phyloP scores from a whole-genome alignment of 164 flowering plant species.

The Kingdonia uniflora region DNA sequence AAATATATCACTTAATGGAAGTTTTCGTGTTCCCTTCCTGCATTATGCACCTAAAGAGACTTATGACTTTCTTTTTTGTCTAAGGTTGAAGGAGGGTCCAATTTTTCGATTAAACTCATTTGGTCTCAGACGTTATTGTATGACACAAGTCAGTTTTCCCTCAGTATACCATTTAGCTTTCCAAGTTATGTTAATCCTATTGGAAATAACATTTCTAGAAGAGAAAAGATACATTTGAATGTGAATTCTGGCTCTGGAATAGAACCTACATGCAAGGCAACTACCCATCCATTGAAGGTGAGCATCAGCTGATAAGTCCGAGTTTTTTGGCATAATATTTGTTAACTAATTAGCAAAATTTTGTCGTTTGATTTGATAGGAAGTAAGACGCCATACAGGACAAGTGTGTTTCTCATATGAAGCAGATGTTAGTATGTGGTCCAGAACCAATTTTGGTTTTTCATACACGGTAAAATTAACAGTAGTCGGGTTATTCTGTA shows the following conservation, averaged over 20 bases:
- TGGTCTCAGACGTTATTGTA: slow-evolving; percentile 73
- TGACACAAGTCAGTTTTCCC: slow-evolving; percentile 37
- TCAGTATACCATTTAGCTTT: slow-evolving; percentile 66
- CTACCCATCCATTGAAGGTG: slow-evolving; percentile 86
- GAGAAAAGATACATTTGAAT: slow-evolving; percentile 62
- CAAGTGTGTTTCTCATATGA: slow-evolving; percentile 59
- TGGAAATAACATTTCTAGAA: slow-evolving; percentile 48
- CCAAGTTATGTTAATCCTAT: slow-evolving; percentile 70
- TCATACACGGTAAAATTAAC: slow-evolving; percentile 43
- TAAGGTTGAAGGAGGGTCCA: slow-evolving; percentile 85
- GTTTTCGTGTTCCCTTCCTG: no score
- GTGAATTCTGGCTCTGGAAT: slow-evolving; percentile 50
- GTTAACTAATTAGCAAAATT: no score
- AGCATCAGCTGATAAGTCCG: neutral
- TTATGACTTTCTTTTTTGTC: no score
- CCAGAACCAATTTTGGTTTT: slow-evolving; percentile 51
- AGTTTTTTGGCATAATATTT: neutral
- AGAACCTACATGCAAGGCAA: slow-evolving; percentile 49
- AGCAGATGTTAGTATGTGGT: slow-evolving; percentile 66
- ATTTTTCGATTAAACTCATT: slow-evolving; percentile 47
- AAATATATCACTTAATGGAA: no score
- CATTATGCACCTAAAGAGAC: no score
- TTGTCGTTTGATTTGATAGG: slow-evolving; percentile 30
- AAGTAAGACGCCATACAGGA: slow-evolving; percentile 48
- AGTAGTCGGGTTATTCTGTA: no score